These are phyloP conservation scores for Aphanomyces astaci DNA, from an alignment of 352 stramenopile genomes.

Conservation along the genomic window DNA sequence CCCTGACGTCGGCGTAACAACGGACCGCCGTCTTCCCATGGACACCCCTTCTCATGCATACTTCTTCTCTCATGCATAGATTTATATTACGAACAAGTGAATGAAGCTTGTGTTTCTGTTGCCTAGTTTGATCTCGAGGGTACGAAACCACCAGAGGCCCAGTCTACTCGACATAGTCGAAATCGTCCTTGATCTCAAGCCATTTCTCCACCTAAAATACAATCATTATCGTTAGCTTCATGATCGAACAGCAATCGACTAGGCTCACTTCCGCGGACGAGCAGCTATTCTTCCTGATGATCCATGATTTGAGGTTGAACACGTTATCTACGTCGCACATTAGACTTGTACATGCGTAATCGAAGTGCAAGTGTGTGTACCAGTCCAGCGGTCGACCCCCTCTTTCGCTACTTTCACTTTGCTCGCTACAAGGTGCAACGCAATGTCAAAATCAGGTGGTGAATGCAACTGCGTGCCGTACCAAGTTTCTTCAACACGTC, in stretches of 20 bases:
- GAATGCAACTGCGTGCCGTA: slow-evolving; percentile 11
- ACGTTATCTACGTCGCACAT: slow-evolving; percentile 49
- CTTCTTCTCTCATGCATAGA: not conserved
- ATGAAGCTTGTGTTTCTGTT: not conserved
- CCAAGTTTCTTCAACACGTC: slow-evolving; percentile 53
- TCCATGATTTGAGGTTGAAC: slow-evolving; percentile 73
- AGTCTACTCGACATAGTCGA: slow-evolving; percentile 71
- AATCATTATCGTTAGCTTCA: too few species aligned
- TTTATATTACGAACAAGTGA: not conserved
- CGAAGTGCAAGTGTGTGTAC: slow-evolving; percentile 24
- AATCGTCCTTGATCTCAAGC: slow-evolving; percentile 80
- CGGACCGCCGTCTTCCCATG: too few species aligned
- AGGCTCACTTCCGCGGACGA: slow-evolving; percentile 42
- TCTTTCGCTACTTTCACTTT: slow-evolving; percentile 61
- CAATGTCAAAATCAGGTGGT: not conserved
- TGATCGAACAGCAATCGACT: not conserved
- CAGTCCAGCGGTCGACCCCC: slow-evolving; percentile 68
- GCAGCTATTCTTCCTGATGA: slow-evolving; percentile 67
- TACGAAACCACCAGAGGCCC: too few species aligned
- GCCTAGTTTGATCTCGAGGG: too few species aligned
- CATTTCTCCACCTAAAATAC: slow-evolving; percentile 66
- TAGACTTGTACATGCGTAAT: not conserved
- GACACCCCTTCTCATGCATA: not conserved
- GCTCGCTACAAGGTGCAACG: slow-evolving; percentile 26
- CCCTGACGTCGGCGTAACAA: not conserved